phyloP scores from a whole-genome alignment of 306 rosid species.

The Sesbania bispinosa region DNA sequence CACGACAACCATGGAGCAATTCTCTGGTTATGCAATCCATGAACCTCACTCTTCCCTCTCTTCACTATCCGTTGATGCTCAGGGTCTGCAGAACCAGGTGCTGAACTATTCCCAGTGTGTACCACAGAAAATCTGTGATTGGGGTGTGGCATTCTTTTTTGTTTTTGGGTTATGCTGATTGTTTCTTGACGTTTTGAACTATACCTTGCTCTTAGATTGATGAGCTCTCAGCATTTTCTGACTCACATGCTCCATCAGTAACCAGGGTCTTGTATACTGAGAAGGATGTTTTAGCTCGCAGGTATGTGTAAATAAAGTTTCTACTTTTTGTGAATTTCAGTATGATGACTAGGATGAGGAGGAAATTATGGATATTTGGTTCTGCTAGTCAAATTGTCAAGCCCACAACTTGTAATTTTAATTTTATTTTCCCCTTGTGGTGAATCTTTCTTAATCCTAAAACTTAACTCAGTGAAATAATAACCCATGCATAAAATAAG shows the following conservation, averaged over 20 bases:
- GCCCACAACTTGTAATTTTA: not conserved
- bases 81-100: conserved; percentile 77
- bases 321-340: not conserved
- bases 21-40: conserved; percentile 77
- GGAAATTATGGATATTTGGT: not conserved
- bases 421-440: not conserved
- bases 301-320: conserved; percentile 30
- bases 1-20: conserved; percentile 80
- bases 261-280: conserved; percentile 81
- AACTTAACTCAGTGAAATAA: not conserved
- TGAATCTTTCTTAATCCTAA: not conserved
- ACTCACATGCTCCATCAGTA: conserved; percentile 87
- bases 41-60: conserved; percentile 44
- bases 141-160: not conserved
- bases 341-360: not conserved
- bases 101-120: not conserved
- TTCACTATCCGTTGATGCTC: conserved; percentile 60
- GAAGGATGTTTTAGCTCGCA: conserved; percentile 82
- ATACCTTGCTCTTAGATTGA: conserved; percentile 54
- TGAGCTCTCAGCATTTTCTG: conserved; percentile 78
- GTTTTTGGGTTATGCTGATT: not conserved
- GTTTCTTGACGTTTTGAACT: conserved; percentile 10
- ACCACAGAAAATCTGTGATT: not conserved
- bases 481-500: not conserved
- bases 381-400: not conserved